phyloP scores from a whole-genome alignment of 2,329 filamentous ascomycete genomes.

The Ophiocordyceps unilateralis region DNA sequence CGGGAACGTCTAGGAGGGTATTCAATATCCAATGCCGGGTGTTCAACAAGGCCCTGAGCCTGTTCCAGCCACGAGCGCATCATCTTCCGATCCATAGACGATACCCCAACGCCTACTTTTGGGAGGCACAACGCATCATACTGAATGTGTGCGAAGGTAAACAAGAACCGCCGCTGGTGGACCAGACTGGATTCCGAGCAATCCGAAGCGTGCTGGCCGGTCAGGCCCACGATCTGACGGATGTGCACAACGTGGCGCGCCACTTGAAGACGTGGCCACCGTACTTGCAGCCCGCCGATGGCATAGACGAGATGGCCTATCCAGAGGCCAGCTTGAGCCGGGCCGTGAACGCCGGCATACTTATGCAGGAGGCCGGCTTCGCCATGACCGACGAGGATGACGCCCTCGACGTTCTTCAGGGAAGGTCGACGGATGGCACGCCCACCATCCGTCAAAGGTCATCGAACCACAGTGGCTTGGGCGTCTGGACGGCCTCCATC shows the following conservation, averaged over 20 bases:
- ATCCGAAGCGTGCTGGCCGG: constrained; percentile 36
- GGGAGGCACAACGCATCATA: constrained; percentile 39
- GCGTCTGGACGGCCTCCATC: constrained; percentile 36
- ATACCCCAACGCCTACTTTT: constrained; percentile 19
- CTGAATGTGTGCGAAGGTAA: constrained; percentile 32
- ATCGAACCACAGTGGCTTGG: constrained; percentile 6
- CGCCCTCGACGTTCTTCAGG: constrained; percentile 34
- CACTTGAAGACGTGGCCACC: constrained; percentile 41
- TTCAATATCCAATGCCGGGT: constrained; percentile 13
- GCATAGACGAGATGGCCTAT: constrained; percentile 36
- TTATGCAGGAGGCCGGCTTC: constrained; percentile 41
- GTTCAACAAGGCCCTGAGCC: constrained; percentile 13
- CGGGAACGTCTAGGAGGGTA: constrained; percentile 4
- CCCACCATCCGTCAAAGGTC: constrained; percentile 37
- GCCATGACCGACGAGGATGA: constrained; percentile 25
- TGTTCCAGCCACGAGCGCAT: constrained; percentile 10
- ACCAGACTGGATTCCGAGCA: constrained; percentile 31
- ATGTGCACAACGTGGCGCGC: constrained; percentile 29
- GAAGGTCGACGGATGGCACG: constrained; percentile 28
- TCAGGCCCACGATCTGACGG: constrained; percentile 31
- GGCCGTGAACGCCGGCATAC: constrained; percentile 31
- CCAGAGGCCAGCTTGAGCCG: constrained; percentile 36
- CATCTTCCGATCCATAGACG: constrained; percentile 8
- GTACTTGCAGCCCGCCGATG: constrained; percentile 38
- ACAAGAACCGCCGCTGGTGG: constrained; percentile 31